Evolutionary conservation across 2,329 filamentous ascomycete genomes (phyloP).

Genomic region (Nemania sp.): DNA sequence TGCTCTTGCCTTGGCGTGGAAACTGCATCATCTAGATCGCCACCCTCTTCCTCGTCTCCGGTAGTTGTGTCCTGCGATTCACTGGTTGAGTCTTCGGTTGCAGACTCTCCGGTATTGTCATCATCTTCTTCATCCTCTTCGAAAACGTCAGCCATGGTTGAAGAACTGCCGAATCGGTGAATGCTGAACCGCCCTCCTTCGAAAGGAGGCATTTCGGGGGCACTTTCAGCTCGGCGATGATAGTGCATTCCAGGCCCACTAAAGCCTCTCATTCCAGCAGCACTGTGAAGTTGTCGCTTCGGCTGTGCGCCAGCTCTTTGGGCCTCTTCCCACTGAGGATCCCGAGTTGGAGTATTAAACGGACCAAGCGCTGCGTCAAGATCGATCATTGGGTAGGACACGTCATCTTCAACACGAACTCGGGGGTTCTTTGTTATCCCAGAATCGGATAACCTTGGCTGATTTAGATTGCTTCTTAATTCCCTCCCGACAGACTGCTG

Average conservation of each 20-base stretch:
- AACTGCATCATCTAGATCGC: slow-evolving; percentile 32
- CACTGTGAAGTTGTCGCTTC: slow-evolving; percentile 76
- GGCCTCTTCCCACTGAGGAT: slow-evolving; percentile 69
- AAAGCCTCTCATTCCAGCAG: slow-evolving; percentile 71
- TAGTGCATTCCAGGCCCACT: slow-evolving; percentile 73
- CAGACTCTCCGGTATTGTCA: slow-evolving; percentile 39
- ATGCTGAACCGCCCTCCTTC: slow-evolving; percentile 63
- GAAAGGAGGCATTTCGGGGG: slow-evolving; percentile 78
- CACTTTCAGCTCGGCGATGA: slow-evolving; percentile 78
- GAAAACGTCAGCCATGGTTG: slow-evolving; percentile 84
- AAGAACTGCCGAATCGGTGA: slow-evolving; percentile 66
- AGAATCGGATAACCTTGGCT: slow-evolving; percentile 40
- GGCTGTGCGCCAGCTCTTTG: slow-evolving; percentile 61
- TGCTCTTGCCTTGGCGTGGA: slow-evolving; percentile 42
- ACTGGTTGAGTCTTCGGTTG: slow-evolving; percentile 36
- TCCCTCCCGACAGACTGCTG: slow-evolving; percentile 44
- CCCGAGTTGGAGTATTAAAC: slow-evolving; percentile 77
- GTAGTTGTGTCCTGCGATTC: slow-evolving; percentile 33
- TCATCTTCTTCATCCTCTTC: slow-evolving; percentile 78
- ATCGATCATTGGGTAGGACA: slow-evolving; percentile 83
- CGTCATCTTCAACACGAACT: slow-evolving; percentile 59
- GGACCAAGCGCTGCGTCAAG: slow-evolving; percentile 91
- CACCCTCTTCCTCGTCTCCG: slow-evolving; percentile 32
- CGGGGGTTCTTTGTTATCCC: slow-evolving; percentile 45
- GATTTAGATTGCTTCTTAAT: slow-evolving; percentile 47